Conservation (phyloP, 1,284 basidiomycete genomes). For the Ganoderma boninense region DNA sequence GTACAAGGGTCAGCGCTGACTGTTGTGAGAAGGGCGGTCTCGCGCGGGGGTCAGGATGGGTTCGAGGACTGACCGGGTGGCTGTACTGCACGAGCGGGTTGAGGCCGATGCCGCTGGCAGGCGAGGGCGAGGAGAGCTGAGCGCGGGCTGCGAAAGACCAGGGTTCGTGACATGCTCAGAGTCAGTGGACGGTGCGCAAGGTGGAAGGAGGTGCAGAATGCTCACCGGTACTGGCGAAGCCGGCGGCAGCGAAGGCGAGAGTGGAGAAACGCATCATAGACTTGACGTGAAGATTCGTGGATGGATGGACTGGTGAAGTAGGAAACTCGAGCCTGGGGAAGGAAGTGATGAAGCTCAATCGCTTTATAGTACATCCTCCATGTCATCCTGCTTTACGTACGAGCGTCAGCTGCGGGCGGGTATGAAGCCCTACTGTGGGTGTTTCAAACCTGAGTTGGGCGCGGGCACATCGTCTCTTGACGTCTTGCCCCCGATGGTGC, state of each 20-base stretch:
- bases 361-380: neutral
- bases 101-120: neutral
- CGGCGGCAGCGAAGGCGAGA: neutral
- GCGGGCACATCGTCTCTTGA: neutral
- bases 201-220: neutral
- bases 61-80: neutral
- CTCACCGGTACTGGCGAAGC: neutral
- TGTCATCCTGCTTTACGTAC: neutral
- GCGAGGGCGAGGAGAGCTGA: neutral
- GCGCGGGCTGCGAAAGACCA: neutral
- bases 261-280: neutral
- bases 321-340: neutral
- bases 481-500: neutral
- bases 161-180: too few relatives aligned
- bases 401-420: neutral
- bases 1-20: neutral
- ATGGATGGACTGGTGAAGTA: neutral
- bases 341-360: neutral
- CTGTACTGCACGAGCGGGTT: conserved; percentile 9
- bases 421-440: neutral
- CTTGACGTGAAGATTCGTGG: neutral
- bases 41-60: neutral
- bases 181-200: neutral
- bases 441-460: neutral
- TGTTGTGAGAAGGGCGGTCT: neutral